phyloP scores from a whole-genome alignment of 129 eudicot genomes.

The Centella asiatica region DNA sequence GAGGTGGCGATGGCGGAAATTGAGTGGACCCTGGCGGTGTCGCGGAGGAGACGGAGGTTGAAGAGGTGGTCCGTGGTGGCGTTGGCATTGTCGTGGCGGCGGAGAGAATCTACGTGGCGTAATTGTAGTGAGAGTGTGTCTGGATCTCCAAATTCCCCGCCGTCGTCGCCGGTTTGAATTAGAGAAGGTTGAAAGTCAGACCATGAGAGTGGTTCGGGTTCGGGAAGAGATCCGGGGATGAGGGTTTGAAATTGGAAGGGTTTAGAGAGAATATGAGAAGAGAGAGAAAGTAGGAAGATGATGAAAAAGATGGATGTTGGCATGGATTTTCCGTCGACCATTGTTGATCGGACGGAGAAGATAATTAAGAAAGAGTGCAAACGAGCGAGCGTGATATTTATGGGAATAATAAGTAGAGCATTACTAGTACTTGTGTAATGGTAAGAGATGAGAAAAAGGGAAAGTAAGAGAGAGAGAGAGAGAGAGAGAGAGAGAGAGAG shows the following conservation, averaged over 20 bases:
- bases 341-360: no score
- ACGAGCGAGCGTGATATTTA: no score
- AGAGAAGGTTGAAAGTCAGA: slow-evolving; percentile 2
- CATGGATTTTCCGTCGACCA: slow-evolving; percentile 4
- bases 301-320: neutral
- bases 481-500: neutral
- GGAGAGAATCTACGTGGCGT: slow-evolving; percentile 57
- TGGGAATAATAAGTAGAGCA: no score
- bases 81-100: slow-evolving; percentile 6
- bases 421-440: no score
- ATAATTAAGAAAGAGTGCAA: no score
- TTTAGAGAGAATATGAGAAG: neutral
- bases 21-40: slow-evolving; percentile 31
- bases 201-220: slow-evolving; percentile 28
- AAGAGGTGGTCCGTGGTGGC: slow-evolving; percentile 46
- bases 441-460: no score
- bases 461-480: neutral
- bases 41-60: slow-evolving; percentile 61
- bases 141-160: neutral
- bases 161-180: slow-evolving; percentile 1
- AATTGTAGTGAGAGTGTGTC: slow-evolving; percentile 35
- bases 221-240: slow-evolving; percentile 34
- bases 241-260: slow-evolving; percentile 30
- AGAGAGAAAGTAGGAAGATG: slow-evolving; percentile 8
- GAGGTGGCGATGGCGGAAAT: slow-evolving; percentile 17